phyloP scores from a whole-genome alignment of 371 early-diverging fungal species.

The Lichtheimia ramosa region DNA sequence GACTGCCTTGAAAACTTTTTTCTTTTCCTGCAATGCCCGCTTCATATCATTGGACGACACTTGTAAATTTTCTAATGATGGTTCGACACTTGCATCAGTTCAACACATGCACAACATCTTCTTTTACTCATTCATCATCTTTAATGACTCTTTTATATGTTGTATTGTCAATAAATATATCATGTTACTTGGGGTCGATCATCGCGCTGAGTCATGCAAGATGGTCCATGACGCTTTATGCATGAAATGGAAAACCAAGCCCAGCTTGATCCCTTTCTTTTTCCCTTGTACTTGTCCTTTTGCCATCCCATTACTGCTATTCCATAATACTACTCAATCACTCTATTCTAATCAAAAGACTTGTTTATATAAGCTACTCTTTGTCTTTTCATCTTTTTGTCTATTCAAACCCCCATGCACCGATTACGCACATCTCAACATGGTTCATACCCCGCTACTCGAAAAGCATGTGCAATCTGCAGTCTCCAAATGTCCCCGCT shows the following conservation, averaged over 20 bases:
- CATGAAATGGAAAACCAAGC: neutral
- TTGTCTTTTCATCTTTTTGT: neutral
- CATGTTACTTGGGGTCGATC: too few relatives aligned
- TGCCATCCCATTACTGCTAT: neutral
- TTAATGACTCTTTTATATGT: neutral
- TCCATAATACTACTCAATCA: too few relatives aligned
- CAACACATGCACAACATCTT: neutral
- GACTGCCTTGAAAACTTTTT: neutral
- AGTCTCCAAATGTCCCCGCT: too few relatives aligned
- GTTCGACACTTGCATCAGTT: neutral
- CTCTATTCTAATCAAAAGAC: neutral
- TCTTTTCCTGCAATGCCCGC: neutral
- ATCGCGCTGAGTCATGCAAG: conserved; percentile 13
- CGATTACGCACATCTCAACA: neutral
- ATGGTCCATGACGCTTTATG: conserved; percentile 3
- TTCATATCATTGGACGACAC: neutral
- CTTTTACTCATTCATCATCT: neutral
- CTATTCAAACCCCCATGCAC: neutral
- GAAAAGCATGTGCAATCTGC: too few relatives aligned
- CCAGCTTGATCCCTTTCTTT: neutral
- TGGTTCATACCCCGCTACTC: too few relatives aligned
- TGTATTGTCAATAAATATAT: neutral
- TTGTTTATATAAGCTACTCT: neutral
- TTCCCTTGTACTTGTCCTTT: neutral
- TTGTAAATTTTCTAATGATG: neutral